Percentiles rank a stretch among this genome's conserved stretches.
Conservation (phyloP, 805 yeast species). For the Zygosaccharomyces lentus region DNA sequence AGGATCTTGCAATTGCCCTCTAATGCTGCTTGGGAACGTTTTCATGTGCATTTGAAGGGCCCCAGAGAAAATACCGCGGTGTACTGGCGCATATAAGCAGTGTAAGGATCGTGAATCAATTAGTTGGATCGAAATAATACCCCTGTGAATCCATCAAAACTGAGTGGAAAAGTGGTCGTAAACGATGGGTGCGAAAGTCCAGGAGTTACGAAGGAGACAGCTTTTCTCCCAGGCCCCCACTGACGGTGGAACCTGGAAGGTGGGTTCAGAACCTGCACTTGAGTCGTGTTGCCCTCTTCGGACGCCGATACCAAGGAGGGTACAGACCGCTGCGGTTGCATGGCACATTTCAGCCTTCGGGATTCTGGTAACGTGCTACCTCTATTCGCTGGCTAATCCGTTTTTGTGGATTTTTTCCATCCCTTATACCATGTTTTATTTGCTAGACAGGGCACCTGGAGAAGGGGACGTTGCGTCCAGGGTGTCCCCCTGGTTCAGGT, state of each 20-base stretch:
- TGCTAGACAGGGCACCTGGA: slow-evolving; percentile 61
- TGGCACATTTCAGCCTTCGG: slow-evolving; percentile 71
- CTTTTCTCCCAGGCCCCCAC: background rate
- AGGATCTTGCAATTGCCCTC: too few relatives aligned
- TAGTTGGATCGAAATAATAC: background rate
- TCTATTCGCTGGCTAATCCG: slow-evolving; percentile 55
- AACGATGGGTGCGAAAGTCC: background rate
- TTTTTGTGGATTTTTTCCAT: slow-evolving; percentile 63
- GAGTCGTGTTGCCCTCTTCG: slow-evolving; percentile 44
- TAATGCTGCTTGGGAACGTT: too few relatives aligned
- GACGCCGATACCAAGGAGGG: slow-evolving; percentile 53
- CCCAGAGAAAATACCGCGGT: background rate
- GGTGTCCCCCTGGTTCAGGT: slow-evolving; percentile 53
- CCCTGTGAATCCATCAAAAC: background rate
- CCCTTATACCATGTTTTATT: slow-evolving; percentile 59
- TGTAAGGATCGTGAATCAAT: background rate
- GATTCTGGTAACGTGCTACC: slow-evolving; percentile 46
- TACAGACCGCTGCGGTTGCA: slow-evolving; percentile 64
- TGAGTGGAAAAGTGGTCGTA: background rate
- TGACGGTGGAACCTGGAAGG: background rate
- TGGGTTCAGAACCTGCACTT: background rate
- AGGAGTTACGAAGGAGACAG: slow-evolving; percentile 1
- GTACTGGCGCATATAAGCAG: background rate
- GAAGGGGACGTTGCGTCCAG: slow-evolving; percentile 66
- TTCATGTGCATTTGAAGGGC: background rate